These are phyloP conservation scores for Boletus smithii DNA, from an alignment of 1,284 basidiomycete species.

Conservation along the genomic window DNA sequence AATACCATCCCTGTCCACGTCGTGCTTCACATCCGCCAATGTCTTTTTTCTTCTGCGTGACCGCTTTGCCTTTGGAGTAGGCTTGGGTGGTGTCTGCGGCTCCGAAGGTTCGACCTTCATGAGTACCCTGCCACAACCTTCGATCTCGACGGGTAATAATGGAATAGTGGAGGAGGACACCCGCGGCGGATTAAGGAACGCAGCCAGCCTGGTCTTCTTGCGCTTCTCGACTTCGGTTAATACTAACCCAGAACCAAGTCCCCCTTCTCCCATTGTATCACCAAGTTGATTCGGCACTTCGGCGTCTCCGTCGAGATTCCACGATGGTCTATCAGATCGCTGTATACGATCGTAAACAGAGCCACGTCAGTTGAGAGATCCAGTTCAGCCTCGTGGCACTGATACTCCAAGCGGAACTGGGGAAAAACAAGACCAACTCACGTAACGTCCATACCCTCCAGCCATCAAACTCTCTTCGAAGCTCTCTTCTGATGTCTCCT, in stretches of 20 bases:
- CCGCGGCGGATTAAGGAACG: conserved; percentile 44
- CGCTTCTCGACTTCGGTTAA: conserved; percentile 57
- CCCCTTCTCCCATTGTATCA: conserved; percentile 35
- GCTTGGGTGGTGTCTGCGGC: conserved; percentile 25
- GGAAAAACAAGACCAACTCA: conserved; percentile 33
- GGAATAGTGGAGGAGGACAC: conserved; percentile 22
- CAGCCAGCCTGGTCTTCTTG: conserved; percentile 61
- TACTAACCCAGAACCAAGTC: conserved; percentile 35
- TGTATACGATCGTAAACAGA: conserved; percentile 8
- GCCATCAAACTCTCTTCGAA: conserved; percentile 78
- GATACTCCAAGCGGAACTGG: too few species aligned
- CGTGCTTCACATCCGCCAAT: conserved; percentile 21
- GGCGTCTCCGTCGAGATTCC: conserved; percentile 20
- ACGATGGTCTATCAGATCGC: conserved; percentile 24
- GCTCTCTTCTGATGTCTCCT: conserved; percentile 76
- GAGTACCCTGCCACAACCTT: conserved; percentile 64
- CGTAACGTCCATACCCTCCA: conserved; percentile 71
- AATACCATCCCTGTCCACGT: conserved; percentile 7
- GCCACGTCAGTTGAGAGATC: conserved; percentile 14
- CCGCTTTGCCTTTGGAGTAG: conserved; percentile 34
- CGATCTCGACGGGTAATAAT: conserved; percentile 58
- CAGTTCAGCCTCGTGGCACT: conserved; percentile 4
- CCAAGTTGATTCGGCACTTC: conserved; percentile 30
- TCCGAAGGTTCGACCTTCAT: conserved; percentile 46
- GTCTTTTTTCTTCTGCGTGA: conserved; percentile 35